Conservation (phyloP, 2,329 filamentous ascomycete species). For the Cladosporium sp. region DNA sequence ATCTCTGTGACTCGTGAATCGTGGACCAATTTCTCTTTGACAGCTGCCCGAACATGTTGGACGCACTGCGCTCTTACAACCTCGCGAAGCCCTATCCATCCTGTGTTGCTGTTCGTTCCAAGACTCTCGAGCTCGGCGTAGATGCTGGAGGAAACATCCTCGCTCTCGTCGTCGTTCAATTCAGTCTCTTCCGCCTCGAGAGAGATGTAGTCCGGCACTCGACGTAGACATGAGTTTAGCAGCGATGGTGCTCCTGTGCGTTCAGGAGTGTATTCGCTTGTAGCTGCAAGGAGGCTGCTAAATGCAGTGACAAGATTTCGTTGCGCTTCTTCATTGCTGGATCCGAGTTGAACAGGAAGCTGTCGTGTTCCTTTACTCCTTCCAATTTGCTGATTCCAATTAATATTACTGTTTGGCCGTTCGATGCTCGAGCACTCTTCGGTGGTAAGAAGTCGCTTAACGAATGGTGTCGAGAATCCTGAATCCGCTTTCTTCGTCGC, state of each 20-base stretch:
- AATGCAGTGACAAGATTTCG: slow-evolving; percentile 12
- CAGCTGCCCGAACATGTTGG: slow-evolving; percentile 33
- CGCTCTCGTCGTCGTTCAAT: slow-evolving; percentile 29
- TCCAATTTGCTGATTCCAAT: background rate
- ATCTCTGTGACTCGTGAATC: slow-evolving; percentile 11
- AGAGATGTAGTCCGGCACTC: slow-evolving; percentile 37
- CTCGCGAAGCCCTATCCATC: slow-evolving; percentile 37
- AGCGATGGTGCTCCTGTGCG: slow-evolving; percentile 35
- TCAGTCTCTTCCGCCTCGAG: slow-evolving; percentile 29
- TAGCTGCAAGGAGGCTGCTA: slow-evolving; percentile 8
- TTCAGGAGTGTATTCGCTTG: slow-evolving; percentile 16
- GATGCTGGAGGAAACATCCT: slow-evolving; percentile 34
- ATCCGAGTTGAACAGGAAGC: slow-evolving; percentile 23
- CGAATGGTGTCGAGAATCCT: slow-evolving; percentile 17
- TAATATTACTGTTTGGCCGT: background rate
- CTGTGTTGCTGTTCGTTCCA: slow-evolving; percentile 29
- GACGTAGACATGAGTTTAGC: slow-evolving; percentile 34
- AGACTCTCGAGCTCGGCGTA: slow-evolving; percentile 38
- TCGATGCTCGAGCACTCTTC: slow-evolving; percentile 15
- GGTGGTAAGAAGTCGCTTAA: slow-evolving; percentile 17
- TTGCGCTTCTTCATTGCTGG: slow-evolving; percentile 21
- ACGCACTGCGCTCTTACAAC: slow-evolving; percentile 40
- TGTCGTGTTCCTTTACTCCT: slow-evolving; percentile 14
- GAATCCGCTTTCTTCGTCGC: background rate
- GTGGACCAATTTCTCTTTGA: slow-evolving; percentile 31